Evolutionary conservation across 2,329 filamentous ascomycete species (phyloP).

Genomic region (Bipolaris sorokiniana): DNA sequence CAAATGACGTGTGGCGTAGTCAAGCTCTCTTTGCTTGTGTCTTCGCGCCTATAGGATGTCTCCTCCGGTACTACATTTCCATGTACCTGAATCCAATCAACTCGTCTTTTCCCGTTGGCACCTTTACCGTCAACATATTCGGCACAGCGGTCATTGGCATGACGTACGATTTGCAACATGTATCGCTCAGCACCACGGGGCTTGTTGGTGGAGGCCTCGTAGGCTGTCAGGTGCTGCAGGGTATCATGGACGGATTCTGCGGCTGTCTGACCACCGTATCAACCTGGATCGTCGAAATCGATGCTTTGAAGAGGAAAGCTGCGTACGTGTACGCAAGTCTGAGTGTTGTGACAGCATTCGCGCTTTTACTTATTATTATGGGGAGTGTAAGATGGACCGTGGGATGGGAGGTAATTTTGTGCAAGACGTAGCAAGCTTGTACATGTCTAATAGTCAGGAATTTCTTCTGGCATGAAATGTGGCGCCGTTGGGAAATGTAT

Average conservation of each 20-base stretch:
- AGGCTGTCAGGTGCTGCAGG: conserved; percentile 56
- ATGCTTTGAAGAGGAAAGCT: conserved; percentile 52
- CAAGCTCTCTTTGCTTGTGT: conserved; percentile 76
- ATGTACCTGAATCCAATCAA: conserved; percentile 71
- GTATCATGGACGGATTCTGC: conserved; percentile 57
- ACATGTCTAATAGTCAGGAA: neutral
- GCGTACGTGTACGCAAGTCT: conserved; percentile 71
- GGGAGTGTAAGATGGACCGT: conserved; percentile 74
- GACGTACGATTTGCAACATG: conserved; percentile 79
- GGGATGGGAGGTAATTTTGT: conserved; percentile 41
- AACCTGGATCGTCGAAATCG: conserved; percentile 57
- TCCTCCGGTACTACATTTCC: conserved; percentile 76
- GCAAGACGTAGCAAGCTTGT: conserved; percentile 3
- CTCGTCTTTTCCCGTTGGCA: conserved; percentile 79
- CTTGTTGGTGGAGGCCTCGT: conserved; percentile 49
- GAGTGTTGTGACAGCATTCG: conserved; percentile 66
- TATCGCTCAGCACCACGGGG: conserved; percentile 54
- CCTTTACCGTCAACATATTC: conserved; percentile 79
- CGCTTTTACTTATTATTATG: conserved; percentile 72
- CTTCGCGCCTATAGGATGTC: conserved; percentile 81
- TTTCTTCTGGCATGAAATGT: neutral
- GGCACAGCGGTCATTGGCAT: conserved; percentile 78
- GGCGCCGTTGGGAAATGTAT: neutral
- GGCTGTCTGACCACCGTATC: conserved; percentile 56
- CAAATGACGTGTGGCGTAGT: conserved; percentile 74